phyloP scores from a whole-genome alignment of 306 rosid species.

The Corylus heterophylla region DNA sequence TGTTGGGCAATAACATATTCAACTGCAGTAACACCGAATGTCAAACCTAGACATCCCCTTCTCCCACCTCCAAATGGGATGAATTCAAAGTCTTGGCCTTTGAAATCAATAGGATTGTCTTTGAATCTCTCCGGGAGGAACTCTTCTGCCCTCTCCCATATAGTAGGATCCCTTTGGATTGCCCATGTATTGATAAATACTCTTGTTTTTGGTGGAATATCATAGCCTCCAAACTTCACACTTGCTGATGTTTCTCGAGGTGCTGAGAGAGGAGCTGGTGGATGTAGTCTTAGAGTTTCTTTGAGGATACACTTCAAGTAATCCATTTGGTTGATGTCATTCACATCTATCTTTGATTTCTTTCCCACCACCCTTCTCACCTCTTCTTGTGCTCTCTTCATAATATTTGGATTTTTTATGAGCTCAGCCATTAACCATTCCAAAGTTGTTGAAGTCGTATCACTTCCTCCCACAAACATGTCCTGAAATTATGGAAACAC shows the following conservation, averaged over 20 bases:
- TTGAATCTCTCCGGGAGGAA: slow-evolving; percentile 37
- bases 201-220: slow-evolving; percentile 17
- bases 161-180: slow-evolving; percentile 33
- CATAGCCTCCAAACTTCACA: slow-evolving; percentile 18
- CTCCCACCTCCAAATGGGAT: slow-evolving; percentile 39
- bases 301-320: slow-evolving; percentile 37
- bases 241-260: slow-evolving; percentile 24
- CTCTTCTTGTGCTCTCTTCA: slow-evolving; percentile 43
- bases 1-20: slow-evolving; percentile 19
- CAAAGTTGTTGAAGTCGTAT: slow-evolving; percentile 18
- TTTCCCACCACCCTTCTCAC: slow-evolving; percentile 31
- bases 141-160: slow-evolving; percentile 31
- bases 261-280: slow-evolving; percentile 29
- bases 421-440: slow-evolving; percentile 44
- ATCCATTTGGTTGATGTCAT: slow-evolving; percentile 27
- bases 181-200: slow-evolving; percentile 30
- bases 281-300: slow-evolving; percentile 37
- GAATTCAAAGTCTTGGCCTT: slow-evolving; percentile 9
- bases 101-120: not conserved
- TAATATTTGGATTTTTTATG: slow-evolving; percentile 14
- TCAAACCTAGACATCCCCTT: slow-evolving; percentile 31
- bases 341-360: slow-evolving; percentile 5
- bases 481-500: slow-evolving; percentile 19
- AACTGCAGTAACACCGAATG: slow-evolving; percentile 13
- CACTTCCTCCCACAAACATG: slow-evolving; percentile 22